Evolutionary conservation across 225 moss, liverwort and hornwort species (phyloP), one percentile per base, ranked within the genome.

Genomic region (Straminergon stramineum): DNA sequence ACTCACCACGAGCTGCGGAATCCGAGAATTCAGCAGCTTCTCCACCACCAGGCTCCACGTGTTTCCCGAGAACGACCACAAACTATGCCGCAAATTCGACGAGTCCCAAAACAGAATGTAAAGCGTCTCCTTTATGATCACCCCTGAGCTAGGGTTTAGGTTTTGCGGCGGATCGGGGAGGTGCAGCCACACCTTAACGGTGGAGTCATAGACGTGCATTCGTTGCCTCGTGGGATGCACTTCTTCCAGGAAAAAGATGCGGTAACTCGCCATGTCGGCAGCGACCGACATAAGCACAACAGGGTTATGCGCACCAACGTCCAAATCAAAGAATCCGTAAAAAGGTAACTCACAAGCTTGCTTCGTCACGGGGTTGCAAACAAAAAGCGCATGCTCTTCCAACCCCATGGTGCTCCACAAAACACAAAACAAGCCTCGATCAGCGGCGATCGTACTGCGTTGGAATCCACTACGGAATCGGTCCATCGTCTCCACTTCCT

Each of bases 91-190:
- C 45, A 70, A 64, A 7, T 76, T 85, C 69, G 87, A 85, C 7
- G 89, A 77, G 76, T 92, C 85, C 89, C 91, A 92, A 61, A 92
- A 92, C 23, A 92, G 85, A 73, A 91, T 89, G 87, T 85, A 91
- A 27, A 92, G 91, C 34, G 22, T 64, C 3, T 51, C 85, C 21
- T 78, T 9, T 4, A 92, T 15, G 57, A 92, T 68, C 62, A 91
- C 91, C 18, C 92, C 92, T 13, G 92, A 92, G 82, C 92, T 92
- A 34, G 92, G 92, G 84, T 92, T 92, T 20, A 91, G 91, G 77
- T 82, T 89, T 48, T 19, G 89, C 11, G 92, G 89, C 51, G 91
- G 92, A 58, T 91, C 92, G 65, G 90, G 83, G 20, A 88, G 90
- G 37, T 88, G 82, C 58, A 85, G 32, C 92, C 90, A 92, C 34